A percentile compares a stretch with the other conserved stretches of the same genome.
These are phyloP conservation scores for Mollisia scopiformis DNA, from an alignment of 2,329 filamentous ascomycete genomes.

Conservation along the genomic window DNA sequence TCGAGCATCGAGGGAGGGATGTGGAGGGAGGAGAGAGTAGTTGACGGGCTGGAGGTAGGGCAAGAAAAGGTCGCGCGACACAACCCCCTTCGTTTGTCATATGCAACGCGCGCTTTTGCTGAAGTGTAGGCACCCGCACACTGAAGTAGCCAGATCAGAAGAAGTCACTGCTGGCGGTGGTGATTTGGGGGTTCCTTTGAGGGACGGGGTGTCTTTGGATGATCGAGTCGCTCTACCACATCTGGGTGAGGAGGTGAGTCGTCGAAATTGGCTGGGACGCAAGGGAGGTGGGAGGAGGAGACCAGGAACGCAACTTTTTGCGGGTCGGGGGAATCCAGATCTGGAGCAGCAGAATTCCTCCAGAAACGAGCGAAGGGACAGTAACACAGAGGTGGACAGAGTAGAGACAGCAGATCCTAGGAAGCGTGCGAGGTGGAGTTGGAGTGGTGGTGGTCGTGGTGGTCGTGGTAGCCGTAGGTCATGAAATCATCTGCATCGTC, in stretches of 20 bases:
- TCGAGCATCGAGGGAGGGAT: slow-evolving; percentile 35
- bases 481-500: slow-evolving; percentile 11
- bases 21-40: slow-evolving; percentile 27
- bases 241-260: slow-evolving; percentile 18
- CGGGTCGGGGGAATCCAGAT: slow-evolving; percentile 17
- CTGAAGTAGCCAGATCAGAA: slow-evolving; percentile 22
- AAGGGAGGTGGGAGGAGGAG: slow-evolving; percentile 24
- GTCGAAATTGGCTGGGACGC: slow-evolving; percentile 28
- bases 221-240: slow-evolving; percentile 26
- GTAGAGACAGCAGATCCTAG: slow-evolving; percentile 6
- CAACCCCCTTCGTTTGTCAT: slow-evolving; percentile 40
- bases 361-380: slow-evolving; percentile 17
- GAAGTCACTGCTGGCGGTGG: slow-evolving; percentile 19
- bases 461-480: too few species aligned
- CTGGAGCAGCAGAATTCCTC: slow-evolving; percentile 20
- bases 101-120: slow-evolving; percentile 35
- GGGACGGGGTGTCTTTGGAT: slow-evolving; percentile 21
- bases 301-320: slow-evolving; percentile 30
- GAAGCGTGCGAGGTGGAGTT: neutral
- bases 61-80: slow-evolving; percentile 37
- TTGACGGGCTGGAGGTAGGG: slow-evolving; percentile 34
- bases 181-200: slow-evolving; percentile 26
- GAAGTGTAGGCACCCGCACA: slow-evolving; percentile 36
- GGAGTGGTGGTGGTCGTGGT: too few species aligned
- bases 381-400: slow-evolving; percentile 4